A percentile compares a stretch with the other conserved stretches of the same genome.
phyloP scores from a whole-genome alignment of 345 rosid genomes.

The Gossypium mustelinum region DNA sequence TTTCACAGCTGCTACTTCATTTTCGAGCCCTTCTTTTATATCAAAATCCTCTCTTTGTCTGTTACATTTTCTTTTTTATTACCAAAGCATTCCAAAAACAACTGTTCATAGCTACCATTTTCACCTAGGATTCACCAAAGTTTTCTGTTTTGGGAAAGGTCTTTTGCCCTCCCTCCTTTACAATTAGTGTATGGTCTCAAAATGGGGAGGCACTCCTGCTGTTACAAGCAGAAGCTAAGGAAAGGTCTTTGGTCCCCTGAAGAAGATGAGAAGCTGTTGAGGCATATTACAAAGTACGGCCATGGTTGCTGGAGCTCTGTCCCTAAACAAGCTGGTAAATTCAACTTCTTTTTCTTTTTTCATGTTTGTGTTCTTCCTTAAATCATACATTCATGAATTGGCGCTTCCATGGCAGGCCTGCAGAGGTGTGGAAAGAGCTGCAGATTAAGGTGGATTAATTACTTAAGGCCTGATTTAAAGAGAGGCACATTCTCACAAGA shows the following conservation, averaged over 20 bases:
- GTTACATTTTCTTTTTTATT: constrained; percentile 12
- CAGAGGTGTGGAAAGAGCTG: constrained; percentile 98
- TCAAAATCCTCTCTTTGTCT: constrained; percentile 14
- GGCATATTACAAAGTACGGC: constrained; percentile 83
- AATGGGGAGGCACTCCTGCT: constrained; percentile 97
- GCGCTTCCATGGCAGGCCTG: constrained; percentile 44
- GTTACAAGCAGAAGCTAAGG: constrained; percentile 92
- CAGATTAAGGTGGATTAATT: constrained; percentile 92
- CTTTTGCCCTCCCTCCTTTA: background rate
- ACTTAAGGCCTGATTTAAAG: constrained; percentile 93
- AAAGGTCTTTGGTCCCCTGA: constrained; percentile 99
- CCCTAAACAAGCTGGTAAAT: constrained; percentile 84
- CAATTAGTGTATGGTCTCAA: constrained; percentile 15
- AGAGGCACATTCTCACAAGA: constrained; percentile 90
- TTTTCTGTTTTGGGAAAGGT: constrained; percentile 24
- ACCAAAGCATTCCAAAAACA: constrained; percentile 11
- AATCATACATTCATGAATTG: background rate
- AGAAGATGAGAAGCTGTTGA: constrained; percentile 89
- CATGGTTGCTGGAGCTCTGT: constrained; percentile 99
- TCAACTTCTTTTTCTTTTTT: background rate
- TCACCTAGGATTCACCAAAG: constrained; percentile 32
- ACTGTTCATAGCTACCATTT: constrained; percentile 33
- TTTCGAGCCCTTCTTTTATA: constrained; percentile 31
- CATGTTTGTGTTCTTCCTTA: background rate
- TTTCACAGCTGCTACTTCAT: constrained; percentile 39